Evolutionary conservation across 768 basidiomycete genomes (phyloP).

Genomic region (Agaricus bisporus): DNA sequence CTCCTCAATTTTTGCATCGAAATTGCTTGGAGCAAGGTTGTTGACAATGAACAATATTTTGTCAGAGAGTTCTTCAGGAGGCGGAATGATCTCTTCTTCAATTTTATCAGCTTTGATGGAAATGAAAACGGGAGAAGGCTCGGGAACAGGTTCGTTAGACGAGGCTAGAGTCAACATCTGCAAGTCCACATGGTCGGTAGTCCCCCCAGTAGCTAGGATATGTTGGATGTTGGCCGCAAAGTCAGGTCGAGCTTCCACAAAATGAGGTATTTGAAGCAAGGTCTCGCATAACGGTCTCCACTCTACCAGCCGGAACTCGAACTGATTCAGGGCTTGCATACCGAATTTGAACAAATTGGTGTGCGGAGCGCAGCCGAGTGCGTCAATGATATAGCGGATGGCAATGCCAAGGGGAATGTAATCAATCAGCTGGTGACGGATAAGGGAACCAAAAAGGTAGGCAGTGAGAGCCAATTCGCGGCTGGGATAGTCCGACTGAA

Average conservation of each 20-base stretch:
- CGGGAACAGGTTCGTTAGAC: constrained; percentile 15
- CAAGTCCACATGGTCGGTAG: constrained; percentile 34
- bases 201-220: constrained; percentile 48
- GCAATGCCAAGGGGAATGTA: constrained; percentile 94
- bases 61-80: constrained; percentile 86
- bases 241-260: constrained; percentile 83
- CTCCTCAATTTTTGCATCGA: constrained; percentile 80
- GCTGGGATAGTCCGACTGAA: constrained; percentile 91
- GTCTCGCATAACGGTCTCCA: constrained; percentile 93
- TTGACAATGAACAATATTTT: constrained; percentile 97
- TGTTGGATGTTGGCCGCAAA: constrained; percentile 66
- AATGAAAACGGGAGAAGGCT: constrained; percentile 58
- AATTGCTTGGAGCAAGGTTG: constrained; percentile 92
- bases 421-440: constrained; percentile 89
- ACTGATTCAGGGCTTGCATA: constrained; percentile 81
- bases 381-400: constrained; percentile 93
- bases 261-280: constrained; percentile 78
- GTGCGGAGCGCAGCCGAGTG: constrained; percentile 84
- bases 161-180: constrained; percentile 18
- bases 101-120: constrained; percentile 70
- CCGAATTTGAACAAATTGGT: constrained; percentile 96
- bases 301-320: constrained; percentile 81
- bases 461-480: constrained; percentile 95
- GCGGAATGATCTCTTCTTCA: constrained; percentile 56
- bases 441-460: constrained; percentile 92